Base-by-base conservation (phyloP, 352 stramenopile species). In the Globisporangium cystogenes region DNA sequence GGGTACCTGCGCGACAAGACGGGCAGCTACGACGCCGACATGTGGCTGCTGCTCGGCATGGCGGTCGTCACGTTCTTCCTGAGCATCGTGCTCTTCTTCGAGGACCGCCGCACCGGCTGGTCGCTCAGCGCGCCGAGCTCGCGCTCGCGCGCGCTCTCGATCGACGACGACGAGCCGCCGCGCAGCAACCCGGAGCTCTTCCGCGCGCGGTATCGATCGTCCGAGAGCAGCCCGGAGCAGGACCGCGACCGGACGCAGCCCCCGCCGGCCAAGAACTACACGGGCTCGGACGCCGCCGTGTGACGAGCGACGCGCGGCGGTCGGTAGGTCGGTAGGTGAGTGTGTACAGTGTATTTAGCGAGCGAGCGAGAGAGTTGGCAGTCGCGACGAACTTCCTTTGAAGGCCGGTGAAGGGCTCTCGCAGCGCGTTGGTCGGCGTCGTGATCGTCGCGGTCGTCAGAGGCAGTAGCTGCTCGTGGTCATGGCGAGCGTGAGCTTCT, bases 1-100 rank as follows among this genome's bases (percentile, higher is more conserved):
- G 87, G 87, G 36, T 95, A 84, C 55, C 57, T 96, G 50, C 74
- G 83, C 15, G 87, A 96, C 59, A 68, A 76, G 56, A 86, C 84
- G 44, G 73, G 87, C 45, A 82, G 73, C 63, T 83, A 88, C 79
- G 65, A 87, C 55, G 52, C 83, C 37, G 76, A 95, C 72, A 94
- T 97, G 62, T 78, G 86, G 56, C 65, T 96, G 67, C 64, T 95
- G 18, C 51, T 91, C n/a, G 59, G 67, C 43, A 81, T 94, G 77
- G 74, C 85, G 16, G 53, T 81, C 29, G 41, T 87, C 2, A 74
- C 81, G 40, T 72, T 93, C 36, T 56, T 86, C n/a, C 55, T 95
- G 20, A 82, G 74, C 48, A 27, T 96, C 40, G 49, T 85, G 43
- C 60, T 95, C 6, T 56, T 90, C 27, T 65, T 73, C 21, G 70